Percentiles rank a stretch among this genome's conserved stretches.
Evolutionary conservation across 1,139 yeast species (phyloP).

Genomic region (Komagataea norvegica): DNA sequence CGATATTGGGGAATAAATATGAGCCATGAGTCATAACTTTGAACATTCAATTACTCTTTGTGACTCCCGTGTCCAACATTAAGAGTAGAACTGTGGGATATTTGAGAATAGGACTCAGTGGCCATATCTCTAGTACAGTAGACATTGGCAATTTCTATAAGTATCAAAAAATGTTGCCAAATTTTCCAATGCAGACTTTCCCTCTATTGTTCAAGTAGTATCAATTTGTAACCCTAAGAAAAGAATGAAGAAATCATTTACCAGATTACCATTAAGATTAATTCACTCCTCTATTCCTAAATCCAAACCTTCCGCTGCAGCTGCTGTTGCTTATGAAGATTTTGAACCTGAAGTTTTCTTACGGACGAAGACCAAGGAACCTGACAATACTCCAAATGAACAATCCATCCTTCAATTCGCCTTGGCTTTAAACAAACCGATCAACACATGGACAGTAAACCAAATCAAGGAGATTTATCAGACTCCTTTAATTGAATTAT

Average conservation of each 20-base stretch:
- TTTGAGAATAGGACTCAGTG: too few species aligned
- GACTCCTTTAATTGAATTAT: constrained; percentile 62
- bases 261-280: constrained; percentile 2
- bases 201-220: too few species aligned
- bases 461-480: constrained; percentile 57
- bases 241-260: constrained; percentile 3
- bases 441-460: constrained; percentile 54
- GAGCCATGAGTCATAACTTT: constrained; percentile 5
- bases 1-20: constrained; percentile 1
- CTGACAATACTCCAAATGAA: background rate
- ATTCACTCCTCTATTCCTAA: constrained; percentile 4
- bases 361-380: background rate
- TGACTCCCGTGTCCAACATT: too few species aligned
- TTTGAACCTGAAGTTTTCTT: constrained; percentile 2
- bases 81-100: too few species aligned
- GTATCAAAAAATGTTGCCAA: too few species aligned
- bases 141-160: too few species aligned
- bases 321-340: constrained; percentile 4
- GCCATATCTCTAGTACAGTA: too few species aligned
- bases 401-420: constrained; percentile 23
- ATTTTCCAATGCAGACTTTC: too few species aligned
- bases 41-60: too few species aligned
- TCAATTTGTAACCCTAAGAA: background rate
- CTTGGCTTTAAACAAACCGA: constrained; percentile 32
- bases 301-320: constrained; percentile 3